These are phyloP conservation scores for Tetrahymena thermophila DNA, from an alignment of 73 alveolate species.

Conservation along the genomic window DNA sequence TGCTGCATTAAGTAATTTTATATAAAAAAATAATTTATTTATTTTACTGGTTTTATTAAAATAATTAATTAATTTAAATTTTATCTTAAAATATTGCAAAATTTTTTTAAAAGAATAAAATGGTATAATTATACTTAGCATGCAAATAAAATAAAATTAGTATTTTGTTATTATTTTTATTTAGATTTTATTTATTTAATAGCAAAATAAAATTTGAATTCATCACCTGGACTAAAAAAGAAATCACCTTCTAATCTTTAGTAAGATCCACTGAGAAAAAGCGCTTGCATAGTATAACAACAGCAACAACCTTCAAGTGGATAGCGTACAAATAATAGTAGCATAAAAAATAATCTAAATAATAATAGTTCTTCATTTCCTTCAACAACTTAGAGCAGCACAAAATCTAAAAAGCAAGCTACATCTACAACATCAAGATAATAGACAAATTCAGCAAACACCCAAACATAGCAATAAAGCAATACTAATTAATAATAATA, in stretches of 20 bases:
- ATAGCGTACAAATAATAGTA: neutral
- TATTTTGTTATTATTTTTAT: neutral
- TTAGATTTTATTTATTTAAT: neutral
- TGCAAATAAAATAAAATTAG: neutral
- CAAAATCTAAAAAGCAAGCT: neutral
- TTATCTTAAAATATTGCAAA: neutral
- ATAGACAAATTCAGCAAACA: neutral
- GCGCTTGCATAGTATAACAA: neutral
- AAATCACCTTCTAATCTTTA: neutral
- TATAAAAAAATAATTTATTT: too few species aligned
- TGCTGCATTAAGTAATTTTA: neutral
- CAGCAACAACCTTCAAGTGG: neutral
- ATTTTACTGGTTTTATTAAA: neutral
- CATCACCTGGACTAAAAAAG: neutral
- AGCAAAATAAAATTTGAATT: neutral
- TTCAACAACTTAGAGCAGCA: neutral
- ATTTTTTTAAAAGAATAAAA: too few species aligned
- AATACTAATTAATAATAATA: neutral
- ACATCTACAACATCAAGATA: neutral
- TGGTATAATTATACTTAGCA: too few species aligned
- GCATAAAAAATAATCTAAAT: neutral
- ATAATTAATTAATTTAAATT: too few species aligned
- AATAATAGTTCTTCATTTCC: neutral
- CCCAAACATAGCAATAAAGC: neutral
- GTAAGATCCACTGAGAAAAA: neutral